These are phyloP conservation scores for Trypanosoma mega DNA, from an alignment of 208 protist species.

Conservation along the genomic window DNA sequence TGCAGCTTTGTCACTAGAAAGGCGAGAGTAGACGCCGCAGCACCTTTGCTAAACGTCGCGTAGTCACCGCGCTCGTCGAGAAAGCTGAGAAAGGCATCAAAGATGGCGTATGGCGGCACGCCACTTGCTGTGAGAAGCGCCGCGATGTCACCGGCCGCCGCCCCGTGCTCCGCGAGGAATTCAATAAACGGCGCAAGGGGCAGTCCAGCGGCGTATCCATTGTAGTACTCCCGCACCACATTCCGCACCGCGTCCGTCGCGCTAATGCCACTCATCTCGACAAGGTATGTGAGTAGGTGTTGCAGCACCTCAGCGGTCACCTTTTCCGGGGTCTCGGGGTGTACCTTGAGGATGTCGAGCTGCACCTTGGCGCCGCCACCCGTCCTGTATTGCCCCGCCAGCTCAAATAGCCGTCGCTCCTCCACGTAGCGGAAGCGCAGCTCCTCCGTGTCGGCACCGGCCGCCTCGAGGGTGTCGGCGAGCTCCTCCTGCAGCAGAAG, in stretches of 20 bases:
- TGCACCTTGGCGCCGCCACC: constrained; percentile 76
- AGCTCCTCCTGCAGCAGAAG: constrained; percentile 77
- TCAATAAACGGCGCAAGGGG: constrained; percentile 67
- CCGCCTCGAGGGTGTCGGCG: constrained; percentile 38
- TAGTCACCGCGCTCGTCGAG: constrained; percentile 36
- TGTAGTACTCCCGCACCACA: constrained; percentile 64
- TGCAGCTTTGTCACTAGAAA: constrained; percentile 32
- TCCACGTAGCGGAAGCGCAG: constrained; percentile 50
- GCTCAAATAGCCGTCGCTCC: constrained; percentile 61
- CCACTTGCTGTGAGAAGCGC: constrained; percentile 38
- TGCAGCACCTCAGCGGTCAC: constrained; percentile 51
- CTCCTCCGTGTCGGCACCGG: constrained; percentile 35
- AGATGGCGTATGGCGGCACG: constrained; percentile 40
- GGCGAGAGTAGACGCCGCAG: constrained; percentile 40
- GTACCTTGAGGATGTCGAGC: constrained; percentile 81
- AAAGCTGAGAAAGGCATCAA: constrained; percentile 55
- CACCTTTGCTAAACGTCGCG: constrained; percentile 33
- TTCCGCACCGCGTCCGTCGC: constrained; percentile 49
- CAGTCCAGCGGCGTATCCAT: constrained; percentile 54
- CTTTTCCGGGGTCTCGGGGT: constrained; percentile 44
- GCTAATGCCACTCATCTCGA: constrained; percentile 26
- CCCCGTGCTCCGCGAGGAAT: constrained; percentile 54
- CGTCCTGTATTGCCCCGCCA: constrained; percentile 55
- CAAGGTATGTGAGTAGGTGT: constrained; percentile 46
- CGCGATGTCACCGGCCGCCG: constrained; percentile 25